These are phyloP conservation scores for Pyrrhoderma lamaoense DNA, from an alignment of 1,284 basidiomycete species.

Conservation along the genomic window DNA sequence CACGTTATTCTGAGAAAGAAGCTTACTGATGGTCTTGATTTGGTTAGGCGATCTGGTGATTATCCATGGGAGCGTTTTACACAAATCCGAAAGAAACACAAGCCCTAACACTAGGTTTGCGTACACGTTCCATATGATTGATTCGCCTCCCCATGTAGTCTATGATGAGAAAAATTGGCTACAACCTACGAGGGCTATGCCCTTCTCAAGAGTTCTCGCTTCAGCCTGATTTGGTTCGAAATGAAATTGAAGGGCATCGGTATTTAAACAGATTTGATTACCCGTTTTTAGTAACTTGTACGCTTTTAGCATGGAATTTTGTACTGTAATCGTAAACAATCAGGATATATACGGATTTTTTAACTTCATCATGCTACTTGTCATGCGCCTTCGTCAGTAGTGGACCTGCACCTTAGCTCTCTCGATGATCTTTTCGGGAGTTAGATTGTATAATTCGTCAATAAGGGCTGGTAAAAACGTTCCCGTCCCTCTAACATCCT, in stretches of 20 bases:
- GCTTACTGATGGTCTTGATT: not conserved
- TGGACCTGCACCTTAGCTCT: slow-evolving; percentile 44
- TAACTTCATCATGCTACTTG: no score
- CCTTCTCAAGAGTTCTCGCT: slow-evolving; percentile 66
- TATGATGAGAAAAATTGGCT: slow-evolving; percentile 86
- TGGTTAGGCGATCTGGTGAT: slow-evolving; percentile 76
- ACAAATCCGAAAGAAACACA: slow-evolving; percentile 80
- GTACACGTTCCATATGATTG: slow-evolving; percentile 93
- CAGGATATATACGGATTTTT: no score
- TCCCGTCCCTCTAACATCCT: slow-evolving; percentile 75
- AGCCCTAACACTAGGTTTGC: slow-evolving; percentile 73
- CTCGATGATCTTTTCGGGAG: slow-evolving; percentile 43
- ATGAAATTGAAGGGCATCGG: not conserved
- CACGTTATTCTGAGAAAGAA: slow-evolving; percentile 5
- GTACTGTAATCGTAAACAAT: no score
- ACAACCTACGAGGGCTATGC: slow-evolving; percentile 76
- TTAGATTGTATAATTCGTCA: slow-evolving; percentile 68
- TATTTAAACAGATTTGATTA: not conserved
- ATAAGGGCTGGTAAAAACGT: slow-evolving; percentile 85
- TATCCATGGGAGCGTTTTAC: slow-evolving; percentile 85
- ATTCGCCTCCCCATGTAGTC: slow-evolving; percentile 51
- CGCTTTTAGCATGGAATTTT: no score
- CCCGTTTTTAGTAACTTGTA: no score
- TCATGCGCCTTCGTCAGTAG: slow-evolving; percentile 7
- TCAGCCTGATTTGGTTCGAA: not conserved